Conservation (phyloP, 2,329 filamentous ascomycete genomes). For the Trichophyton rubrum region DNA sequence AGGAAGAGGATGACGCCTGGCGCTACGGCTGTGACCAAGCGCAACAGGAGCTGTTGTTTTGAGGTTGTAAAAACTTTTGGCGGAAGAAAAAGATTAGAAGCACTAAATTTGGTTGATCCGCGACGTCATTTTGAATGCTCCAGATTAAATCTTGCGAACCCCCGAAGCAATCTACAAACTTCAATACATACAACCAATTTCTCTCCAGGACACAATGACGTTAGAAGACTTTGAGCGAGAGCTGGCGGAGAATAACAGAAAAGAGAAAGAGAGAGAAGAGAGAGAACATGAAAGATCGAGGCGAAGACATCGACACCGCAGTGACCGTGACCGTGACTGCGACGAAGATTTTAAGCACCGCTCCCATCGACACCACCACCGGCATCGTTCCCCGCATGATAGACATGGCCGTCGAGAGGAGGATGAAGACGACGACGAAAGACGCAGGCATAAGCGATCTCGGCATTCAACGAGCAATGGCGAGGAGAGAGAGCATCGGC, state of each 20-base stretch:
- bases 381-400: slow-evolving; percentile 23
- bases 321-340: slow-evolving; percentile 29
- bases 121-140: slow-evolving; percentile 3
- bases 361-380: slow-evolving; percentile 39
- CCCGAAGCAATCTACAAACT: neutral
- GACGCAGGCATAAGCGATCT: slow-evolving; percentile 53
- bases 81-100: neutral
- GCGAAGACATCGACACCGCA: slow-evolving; percentile 19
- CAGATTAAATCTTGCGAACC: neutral
- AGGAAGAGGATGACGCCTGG: neutral
- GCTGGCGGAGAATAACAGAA: slow-evolving; percentile 43
- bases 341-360: slow-evolving; percentile 18
- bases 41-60: neutral
- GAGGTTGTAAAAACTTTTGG: neutral
- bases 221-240: slow-evolving; percentile 67
- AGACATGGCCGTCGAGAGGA: slow-evolving; percentile 24
- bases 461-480: slow-evolving; percentile 40
- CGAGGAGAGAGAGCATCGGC: slow-evolving; percentile 34
- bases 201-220: slow-evolving; percentile 36
- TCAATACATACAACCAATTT: neutral
- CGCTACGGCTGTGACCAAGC: neutral
- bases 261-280: slow-evolving; percentile 25
- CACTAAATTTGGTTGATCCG: slow-evolving; percentile 1
- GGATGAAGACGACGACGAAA: slow-evolving; percentile 32
- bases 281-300: slow-evolving; percentile 20